These are phyloP conservation scores for Lanmaoa pseudosensibilis DNA, from an alignment of 768 basidiomycete genomes.

Conservation along the genomic window DNA sequence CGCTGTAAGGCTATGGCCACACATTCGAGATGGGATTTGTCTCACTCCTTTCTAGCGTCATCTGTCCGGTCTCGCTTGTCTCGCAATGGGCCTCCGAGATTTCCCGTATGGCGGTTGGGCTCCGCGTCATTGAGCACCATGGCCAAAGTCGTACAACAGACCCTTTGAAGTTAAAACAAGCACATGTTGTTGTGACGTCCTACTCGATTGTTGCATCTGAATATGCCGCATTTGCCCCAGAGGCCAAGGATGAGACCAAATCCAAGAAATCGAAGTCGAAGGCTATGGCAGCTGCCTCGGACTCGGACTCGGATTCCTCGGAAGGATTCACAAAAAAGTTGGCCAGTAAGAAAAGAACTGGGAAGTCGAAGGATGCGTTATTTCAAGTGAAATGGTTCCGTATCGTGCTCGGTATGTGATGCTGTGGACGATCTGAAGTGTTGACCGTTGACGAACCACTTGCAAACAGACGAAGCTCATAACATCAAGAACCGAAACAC, in stretches of 20 bases:
- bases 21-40: neutral
- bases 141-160: constrained; percentile 73
- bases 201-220: constrained; percentile 86
- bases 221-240: constrained; percentile 51
- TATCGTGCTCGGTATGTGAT: constrained; percentile 71
- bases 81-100: constrained; percentile 92
- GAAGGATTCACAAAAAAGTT: constrained; percentile 40
- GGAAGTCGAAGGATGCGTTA: constrained; percentile 59
- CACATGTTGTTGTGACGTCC: constrained; percentile 82
- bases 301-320: constrained; percentile 38
- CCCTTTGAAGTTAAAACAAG: constrained; percentile 48
- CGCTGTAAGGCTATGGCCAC: constrained; percentile 51
- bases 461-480: constrained; percentile 80
- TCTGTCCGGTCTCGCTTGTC: constrained; percentile 85
- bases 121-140: constrained; percentile 82
- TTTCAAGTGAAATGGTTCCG: constrained; percentile 83
- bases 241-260: constrained; percentile 57
- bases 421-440: neutral
- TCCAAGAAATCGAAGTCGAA: constrained; percentile 41
- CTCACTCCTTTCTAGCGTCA: constrained; percentile 52
- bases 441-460: neutral
- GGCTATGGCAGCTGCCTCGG: constrained; percentile 26
- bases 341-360: constrained; percentile 43
- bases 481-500: constrained; percentile 88
- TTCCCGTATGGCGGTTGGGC: constrained; percentile 60